phyloP scores from a whole-genome alignment of 2,329 filamentous ascomycete species.

The Aspergillus sp. region DNA sequence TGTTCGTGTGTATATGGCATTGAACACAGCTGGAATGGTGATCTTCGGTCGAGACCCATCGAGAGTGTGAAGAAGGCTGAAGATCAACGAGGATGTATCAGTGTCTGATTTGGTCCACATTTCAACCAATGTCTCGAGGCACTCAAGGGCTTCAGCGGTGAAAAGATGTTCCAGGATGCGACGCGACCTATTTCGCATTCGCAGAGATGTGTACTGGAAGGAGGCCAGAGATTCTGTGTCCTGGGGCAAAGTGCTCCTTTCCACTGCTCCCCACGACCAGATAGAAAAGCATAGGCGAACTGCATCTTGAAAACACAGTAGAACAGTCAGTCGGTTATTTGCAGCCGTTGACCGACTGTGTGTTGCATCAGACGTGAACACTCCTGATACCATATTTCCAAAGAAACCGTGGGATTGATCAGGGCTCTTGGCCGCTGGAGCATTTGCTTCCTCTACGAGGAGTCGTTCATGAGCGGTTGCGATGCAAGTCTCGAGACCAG shows the following conservation, averaged over 20 bases:
- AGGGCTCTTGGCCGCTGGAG: constrained; percentile 69
- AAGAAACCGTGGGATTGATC: constrained; percentile 87
- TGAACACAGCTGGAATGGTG: constrained; percentile 90
- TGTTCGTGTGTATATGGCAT: constrained; percentile 91
- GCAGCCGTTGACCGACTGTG: constrained; percentile 81
- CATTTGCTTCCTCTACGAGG: constrained; percentile 70
- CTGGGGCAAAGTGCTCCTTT: constrained; percentile 42
- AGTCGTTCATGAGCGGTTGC: constrained; percentile 83
- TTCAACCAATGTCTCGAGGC: constrained; percentile 84
- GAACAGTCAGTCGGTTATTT: constrained; percentile 87
- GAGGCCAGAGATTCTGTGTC: constrained; percentile 73
- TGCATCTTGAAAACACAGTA: constrained; percentile 95
- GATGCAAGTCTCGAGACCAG: constrained; percentile 86
- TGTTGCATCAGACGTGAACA: constrained; percentile 75
- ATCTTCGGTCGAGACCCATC: constrained; percentile 89
- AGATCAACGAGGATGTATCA: constrained; percentile 63
- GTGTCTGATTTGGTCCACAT: constrained; percentile 66
- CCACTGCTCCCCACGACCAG: constrained; percentile 83
- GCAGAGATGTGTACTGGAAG: constrained; percentile 84
- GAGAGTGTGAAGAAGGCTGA: constrained; percentile 84
- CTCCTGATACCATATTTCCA: constrained; percentile 88
- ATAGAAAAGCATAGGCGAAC: constrained; percentile 89
- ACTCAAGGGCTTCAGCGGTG: constrained; percentile 86
- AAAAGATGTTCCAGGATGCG: constrained; percentile 91
- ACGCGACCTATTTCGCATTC: constrained; percentile 85